These are phyloP conservation scores for Arctium lappa DNA, from an alignment of 129 eudicot genomes.

Conservation along the genomic window DNA sequence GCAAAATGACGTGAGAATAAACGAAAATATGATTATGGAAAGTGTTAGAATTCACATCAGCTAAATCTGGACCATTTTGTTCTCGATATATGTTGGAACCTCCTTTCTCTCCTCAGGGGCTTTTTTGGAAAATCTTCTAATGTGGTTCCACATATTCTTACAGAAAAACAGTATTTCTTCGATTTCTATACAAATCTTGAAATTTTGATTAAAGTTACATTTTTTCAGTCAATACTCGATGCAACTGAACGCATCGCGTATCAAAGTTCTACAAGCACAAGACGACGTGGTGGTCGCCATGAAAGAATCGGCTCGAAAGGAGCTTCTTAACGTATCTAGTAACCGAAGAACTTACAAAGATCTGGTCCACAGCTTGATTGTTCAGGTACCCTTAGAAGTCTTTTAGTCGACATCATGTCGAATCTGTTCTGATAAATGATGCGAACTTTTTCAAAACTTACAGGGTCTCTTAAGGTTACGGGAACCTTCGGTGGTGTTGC, in stretches of 20 bases:
- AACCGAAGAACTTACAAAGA: slow-evolving; percentile 52
- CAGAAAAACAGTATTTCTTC: not conserved
- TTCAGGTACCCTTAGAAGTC: slow-evolving; percentile 38
- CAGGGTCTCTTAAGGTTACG: slow-evolving; percentile 62
- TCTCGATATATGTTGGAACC: not conserved
- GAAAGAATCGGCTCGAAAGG: slow-evolving; percentile 58
- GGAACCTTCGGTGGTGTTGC: slow-evolving; percentile 63
- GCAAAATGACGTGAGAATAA: not conserved
- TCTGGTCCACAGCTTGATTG: slow-evolving; percentile 51
- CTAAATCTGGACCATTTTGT: not conserved
- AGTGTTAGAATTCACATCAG: not conserved
- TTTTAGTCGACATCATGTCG: not conserved
- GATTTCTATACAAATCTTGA: not conserved
- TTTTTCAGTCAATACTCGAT: slow-evolving; percentile 60
- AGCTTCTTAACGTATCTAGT: slow-evolving; percentile 46
- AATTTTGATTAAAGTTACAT: no score
- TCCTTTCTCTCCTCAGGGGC: no score
- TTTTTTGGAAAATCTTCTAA: not conserved
- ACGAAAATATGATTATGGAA: not conserved
- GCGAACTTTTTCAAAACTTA: slow-evolving; percentile 1
- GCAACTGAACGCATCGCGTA: slow-evolving; percentile 66
- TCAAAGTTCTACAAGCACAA: slow-evolving; percentile 74
- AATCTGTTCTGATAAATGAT: not conserved
- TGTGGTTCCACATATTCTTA: not conserved
- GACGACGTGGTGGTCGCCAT: slow-evolving; percentile 54